Conservation (phyloP, 148 eudicot genomes). For the Selenicereus undatus region DNA sequence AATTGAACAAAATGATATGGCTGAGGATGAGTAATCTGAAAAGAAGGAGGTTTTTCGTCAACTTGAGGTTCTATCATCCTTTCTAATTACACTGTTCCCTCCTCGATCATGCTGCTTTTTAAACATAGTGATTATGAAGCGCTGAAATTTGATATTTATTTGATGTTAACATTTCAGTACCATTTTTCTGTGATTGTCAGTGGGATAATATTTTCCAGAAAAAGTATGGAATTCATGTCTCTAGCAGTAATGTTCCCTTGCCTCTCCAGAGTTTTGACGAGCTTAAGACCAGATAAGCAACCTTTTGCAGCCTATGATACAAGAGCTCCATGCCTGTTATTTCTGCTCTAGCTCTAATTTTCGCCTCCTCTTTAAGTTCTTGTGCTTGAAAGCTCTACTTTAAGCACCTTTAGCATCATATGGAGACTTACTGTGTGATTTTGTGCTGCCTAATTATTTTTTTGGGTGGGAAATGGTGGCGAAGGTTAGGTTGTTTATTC, state of each 20-base stretch:
- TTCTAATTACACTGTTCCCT: background rate
- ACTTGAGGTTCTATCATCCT: constrained; percentile 54
- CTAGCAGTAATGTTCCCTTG: constrained; percentile 75
- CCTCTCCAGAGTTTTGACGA: constrained; percentile 82
- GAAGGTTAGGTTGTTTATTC: background rate
- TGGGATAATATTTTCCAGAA: constrained; percentile 70
- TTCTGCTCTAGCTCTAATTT: background rate
- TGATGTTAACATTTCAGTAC: constrained; percentile 4
- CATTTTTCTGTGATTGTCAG: constrained; percentile 34
- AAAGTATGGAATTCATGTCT: constrained; percentile 65
- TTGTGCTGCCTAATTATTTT: too few relatives aligned
- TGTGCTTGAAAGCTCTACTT: background rate
- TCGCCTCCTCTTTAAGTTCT: background rate
- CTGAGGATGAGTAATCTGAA: constrained; percentile 32
- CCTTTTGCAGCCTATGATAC: background rate
- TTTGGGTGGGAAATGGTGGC: too few relatives aligned
- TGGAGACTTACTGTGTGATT: too few relatives aligned
- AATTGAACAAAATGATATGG: constrained; percentile 31
- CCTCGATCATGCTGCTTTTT: background rate
- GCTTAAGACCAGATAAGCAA: constrained; percentile 54
- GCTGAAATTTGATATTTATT: constrained; percentile 6
- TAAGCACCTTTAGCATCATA: too few relatives aligned
- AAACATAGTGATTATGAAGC: background rate
- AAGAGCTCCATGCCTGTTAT: background rate
- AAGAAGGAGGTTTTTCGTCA: constrained; percentile 68